Base-by-base conservation (phyloP, 345 rosid species). In the Conringia planisiliqua region DNA sequence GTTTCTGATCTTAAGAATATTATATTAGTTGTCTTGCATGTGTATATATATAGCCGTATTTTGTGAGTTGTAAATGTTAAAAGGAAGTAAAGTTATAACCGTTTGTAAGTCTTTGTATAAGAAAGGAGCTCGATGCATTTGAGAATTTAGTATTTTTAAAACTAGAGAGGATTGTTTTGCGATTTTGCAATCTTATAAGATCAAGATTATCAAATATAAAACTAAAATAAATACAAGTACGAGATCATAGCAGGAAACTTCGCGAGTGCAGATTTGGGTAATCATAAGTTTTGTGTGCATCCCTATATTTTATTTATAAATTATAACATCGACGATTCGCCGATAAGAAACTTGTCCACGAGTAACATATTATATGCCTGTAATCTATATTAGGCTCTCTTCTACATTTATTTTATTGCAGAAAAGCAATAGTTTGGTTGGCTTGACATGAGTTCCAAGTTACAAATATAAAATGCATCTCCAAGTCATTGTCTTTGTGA, bases 221-320 rank as follows among this genome's bases (percentile, higher is more conserved):
- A 43, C 32, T 4, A 20, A 58, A 20, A 57, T 3, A 44, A 46
- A 14, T 47, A 38, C 51, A 40, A 30, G 27, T 7, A 39, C 18
- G 35, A 43, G 4, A 54, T 54, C 38, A 10, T 75, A 51, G 55
- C 79, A 61, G 79, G 73, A 72, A 63, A 65, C 52, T 50, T 51
- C 74, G 79, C 61, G 63, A 68, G 32, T 18, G 24, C 44, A 47
- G 65, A 54, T 13, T 47, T 48, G 11, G 58, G 18, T 35, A 33
- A 35, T 58, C 35, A 17, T 47, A 40, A 30, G n/a, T 20, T 52
- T 52, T 42, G 43, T 72, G 57, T 62, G 57, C 36, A 7, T 16
- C 9, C 62, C 20, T 16, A 9, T 57, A 30, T 57, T 66, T 51
- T 16, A 17, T 46, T 72, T 29, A 6, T 57, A 56, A 56, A 11